A percentile compares a stretch with the other conserved stretches of the same genome.
phyloP scores from a whole-genome alignment of 768 basidiomycete genomes.

The Termitomyces sp. region DNA sequence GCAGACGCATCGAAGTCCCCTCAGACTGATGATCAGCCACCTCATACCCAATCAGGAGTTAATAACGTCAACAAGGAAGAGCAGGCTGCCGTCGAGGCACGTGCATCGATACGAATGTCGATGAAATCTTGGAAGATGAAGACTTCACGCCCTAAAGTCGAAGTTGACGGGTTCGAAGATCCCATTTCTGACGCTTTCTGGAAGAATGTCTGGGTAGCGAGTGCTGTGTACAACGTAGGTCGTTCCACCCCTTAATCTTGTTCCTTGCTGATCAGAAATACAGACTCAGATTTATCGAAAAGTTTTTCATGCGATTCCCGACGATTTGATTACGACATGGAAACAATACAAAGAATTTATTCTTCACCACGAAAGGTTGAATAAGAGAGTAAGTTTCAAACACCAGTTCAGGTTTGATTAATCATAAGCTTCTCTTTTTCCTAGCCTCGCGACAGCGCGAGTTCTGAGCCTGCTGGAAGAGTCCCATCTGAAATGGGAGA shows the following conservation, averaged over 20 bases:
- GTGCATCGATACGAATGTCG: slow-evolving; percentile 49
- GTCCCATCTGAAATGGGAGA: slow-evolving; percentile 56
- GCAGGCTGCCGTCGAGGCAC: slow-evolving; percentile 39
- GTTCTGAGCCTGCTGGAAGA: slow-evolving; percentile 42
- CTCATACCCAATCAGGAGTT: slow-evolving; percentile 36
- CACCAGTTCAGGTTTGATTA: not conserved
- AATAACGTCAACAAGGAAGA: slow-evolving; percentile 45
- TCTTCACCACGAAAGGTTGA: slow-evolving; percentile 66
- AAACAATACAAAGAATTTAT: slow-evolving; percentile 89
- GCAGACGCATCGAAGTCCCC: slow-evolving; percentile 42
- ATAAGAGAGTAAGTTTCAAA: slow-evolving; percentile 47
- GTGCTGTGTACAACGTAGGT: slow-evolving; percentile 84
- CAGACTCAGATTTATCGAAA: slow-evolving; percentile 95
- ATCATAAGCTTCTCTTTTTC: not conserved
- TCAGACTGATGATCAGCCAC: slow-evolving; percentile 39
- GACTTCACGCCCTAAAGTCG: slow-evolving; percentile 63
- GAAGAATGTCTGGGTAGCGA: slow-evolving; percentile 85
- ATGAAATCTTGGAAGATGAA: slow-evolving; percentile 56
- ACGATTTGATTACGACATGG: slow-evolving; percentile 92
- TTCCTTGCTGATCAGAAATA: slow-evolving; percentile 2
- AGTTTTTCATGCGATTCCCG: slow-evolving; percentile 91
- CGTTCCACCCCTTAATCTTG: not conserved
- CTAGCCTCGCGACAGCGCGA: slow-evolving; percentile 37
- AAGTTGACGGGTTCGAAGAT: slow-evolving; percentile 79
- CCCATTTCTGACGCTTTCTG: slow-evolving; percentile 85